Percentiles rank a stretch among this genome's conserved stretches.
Conservation (phyloP, 164 flowering plant species). For the Tinospora cordifolia region DNA sequence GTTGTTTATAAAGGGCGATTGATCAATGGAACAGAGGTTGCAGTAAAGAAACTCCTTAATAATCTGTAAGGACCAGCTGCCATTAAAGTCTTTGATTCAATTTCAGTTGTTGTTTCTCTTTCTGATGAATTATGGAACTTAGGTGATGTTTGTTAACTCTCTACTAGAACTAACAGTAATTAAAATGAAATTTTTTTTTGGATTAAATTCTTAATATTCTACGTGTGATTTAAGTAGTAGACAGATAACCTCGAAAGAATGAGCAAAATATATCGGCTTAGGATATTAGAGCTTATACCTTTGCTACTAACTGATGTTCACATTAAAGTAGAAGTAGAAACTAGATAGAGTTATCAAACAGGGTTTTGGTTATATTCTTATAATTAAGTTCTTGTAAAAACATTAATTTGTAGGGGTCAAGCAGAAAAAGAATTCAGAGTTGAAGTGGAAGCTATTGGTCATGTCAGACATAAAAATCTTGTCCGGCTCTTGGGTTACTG, state of each 20-base stretch:
- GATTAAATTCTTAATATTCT: too few relatives aligned
- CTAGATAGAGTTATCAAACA: too few relatives aligned
- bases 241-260: too few relatives aligned
- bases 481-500: constrained; percentile 73
- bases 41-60: constrained; percentile 83
- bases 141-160: too few relatives aligned
- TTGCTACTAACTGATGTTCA: too few relatives aligned
- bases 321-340: too few relatives aligned
- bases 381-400: constrained; percentile 3
- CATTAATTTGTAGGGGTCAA: constrained; percentile 47
- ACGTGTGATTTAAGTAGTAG: too few relatives aligned
- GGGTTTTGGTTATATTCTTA: background rate
- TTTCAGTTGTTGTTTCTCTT: background rate
- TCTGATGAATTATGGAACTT: background rate
- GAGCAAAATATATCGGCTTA: too few relatives aligned
- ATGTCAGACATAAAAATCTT: constrained; percentile 79
- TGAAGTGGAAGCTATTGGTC: constrained; percentile 81
- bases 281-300: too few relatives aligned
- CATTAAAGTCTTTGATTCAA: background rate
- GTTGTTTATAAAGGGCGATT: constrained; percentile 67
- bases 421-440: constrained; percentile 78
- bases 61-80: constrained; percentile 51
- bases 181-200: too few relatives aligned
- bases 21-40: constrained; percentile 78
- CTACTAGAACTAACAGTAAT: too few relatives aligned